Conservation (phyloP, 2,329 filamentous ascomycete genomes). For the Blastomyces gilchristii region DNA sequence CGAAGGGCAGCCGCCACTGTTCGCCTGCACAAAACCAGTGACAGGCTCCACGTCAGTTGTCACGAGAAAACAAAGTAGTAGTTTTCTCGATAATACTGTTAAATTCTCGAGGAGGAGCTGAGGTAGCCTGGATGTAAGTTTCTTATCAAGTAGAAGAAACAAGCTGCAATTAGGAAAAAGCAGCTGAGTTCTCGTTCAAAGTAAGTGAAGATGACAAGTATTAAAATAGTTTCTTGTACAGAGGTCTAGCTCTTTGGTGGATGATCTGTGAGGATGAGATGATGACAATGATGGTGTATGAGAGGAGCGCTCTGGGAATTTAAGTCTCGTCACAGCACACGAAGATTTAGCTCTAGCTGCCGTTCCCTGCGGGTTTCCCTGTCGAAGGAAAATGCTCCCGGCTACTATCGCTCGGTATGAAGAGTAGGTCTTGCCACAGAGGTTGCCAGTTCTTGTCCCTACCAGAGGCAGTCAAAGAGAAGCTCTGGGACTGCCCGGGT, state of each 20-base stretch:
- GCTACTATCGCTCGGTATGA: background rate
- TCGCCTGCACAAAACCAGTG: slow-evolving; percentile 6
- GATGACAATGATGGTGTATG: background rate
- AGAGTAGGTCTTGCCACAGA: background rate
- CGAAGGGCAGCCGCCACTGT: slow-evolving; percentile 5
- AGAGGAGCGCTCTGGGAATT: background rate
- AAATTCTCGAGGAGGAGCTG: background rate
- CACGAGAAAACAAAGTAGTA: background rate
- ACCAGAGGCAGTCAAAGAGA: background rate
- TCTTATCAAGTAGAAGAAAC: background rate
- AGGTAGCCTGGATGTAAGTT: background rate
- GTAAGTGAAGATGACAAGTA: background rate
- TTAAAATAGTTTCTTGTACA: background rate
- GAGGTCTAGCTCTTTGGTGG: background rate
- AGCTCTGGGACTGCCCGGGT: background rate
- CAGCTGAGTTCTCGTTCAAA: background rate
- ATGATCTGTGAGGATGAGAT: background rate
- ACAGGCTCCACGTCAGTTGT: slow-evolving; percentile 7
- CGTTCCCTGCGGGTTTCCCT: slow-evolving; percentile 1
- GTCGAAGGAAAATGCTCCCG: background rate
- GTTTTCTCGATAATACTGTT: background rate
- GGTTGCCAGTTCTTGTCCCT: background rate
- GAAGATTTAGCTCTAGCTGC: background rate
- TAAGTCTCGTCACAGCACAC: background rate
- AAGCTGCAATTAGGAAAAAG: slow-evolving; percentile 2